phyloP scores from a whole-genome alignment of 768 basidiomycete genomes.

The Brasilioporus rufonigricans region DNA sequence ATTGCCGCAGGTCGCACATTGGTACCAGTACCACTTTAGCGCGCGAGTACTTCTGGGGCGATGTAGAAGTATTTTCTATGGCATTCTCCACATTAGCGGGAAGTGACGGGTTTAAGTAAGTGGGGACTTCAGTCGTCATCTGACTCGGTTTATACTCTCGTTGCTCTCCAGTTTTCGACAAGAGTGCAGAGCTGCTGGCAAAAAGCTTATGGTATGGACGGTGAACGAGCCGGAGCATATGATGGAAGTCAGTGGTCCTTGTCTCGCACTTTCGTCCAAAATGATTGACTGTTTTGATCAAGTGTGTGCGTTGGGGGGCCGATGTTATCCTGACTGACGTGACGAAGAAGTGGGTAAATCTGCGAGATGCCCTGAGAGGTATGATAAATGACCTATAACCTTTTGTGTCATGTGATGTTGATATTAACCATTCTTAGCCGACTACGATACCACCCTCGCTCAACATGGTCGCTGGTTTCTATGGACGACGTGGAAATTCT shows the following conservation, averaged over 20 bases:
- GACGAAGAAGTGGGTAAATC: constrained; percentile 63
- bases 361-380: constrained; percentile 61
- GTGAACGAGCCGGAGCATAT: constrained; percentile 88
- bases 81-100: constrained; percentile 70
- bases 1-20: constrained; percentile 84
- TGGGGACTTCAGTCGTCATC: constrained; percentile 1
- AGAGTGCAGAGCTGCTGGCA: constrained; percentile 76
- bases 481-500: constrained; percentile 67
- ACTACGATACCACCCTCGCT: constrained; percentile 64
- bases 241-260: constrained; percentile 66
- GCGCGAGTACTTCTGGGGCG: constrained; percentile 85
- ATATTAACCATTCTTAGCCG: constrained; percentile 37
- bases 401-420: neutral
- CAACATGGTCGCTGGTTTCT: constrained; percentile 68
- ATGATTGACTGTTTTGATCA: constrained; percentile 3
- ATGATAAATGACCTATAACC: constrained; percentile 21
- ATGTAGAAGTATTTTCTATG: constrained; percentile 86
- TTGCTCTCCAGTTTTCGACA: constrained; percentile 61
- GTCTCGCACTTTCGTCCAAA: neutral
- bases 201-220: constrained; percentile 93
- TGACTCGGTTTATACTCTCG: constrained; percentile 1
- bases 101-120: constrained; percentile 68
- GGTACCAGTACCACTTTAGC: constrained; percentile 70
- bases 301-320: constrained; percentile 80
- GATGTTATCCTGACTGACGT: constrained; percentile 78